These are phyloP conservation scores for Antitrichia curtipendula DNA, from an alignment of 225 moss, liverwort and hornwort genomes.

Conservation along the genomic window DNA sequence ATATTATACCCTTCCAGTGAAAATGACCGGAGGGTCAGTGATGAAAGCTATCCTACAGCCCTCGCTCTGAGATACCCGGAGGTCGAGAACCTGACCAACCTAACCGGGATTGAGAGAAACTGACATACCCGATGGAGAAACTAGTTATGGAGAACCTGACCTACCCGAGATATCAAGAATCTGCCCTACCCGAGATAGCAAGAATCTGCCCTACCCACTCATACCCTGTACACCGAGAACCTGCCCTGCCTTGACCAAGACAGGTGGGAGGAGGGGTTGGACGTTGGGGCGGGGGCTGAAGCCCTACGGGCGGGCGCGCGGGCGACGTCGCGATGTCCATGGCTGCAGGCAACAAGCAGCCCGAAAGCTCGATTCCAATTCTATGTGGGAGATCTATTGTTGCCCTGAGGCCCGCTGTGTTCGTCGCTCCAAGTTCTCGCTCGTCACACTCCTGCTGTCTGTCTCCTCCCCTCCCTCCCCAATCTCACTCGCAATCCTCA, in stretches of 20 bases:
- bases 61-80: neutral
- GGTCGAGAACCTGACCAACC: neutral
- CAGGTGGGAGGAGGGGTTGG: neutral
- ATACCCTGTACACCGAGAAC: neutral
- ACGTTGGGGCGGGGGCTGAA: neutral
- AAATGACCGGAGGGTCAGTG: neutral
- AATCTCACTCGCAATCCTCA: neutral
- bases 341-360: neutral
- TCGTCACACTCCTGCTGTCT: neutral
- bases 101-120: too few relatives aligned
- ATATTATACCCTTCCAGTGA: neutral
- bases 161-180: too few relatives aligned
- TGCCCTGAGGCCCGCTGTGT: neutral
- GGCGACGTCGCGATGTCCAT: neutral
- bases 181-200: too few relatives aligned
- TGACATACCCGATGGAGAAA: too few relatives aligned
- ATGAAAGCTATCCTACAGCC: too few relatives aligned
- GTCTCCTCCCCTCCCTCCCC: neutral
- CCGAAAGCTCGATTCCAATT: neutral
- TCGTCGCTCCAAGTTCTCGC: neutral
- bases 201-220: accelerated
- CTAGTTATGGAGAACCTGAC: too few relatives aligned
- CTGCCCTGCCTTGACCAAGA: neutral
- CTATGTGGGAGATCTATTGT: neutral
- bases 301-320: neutral